Conservation (phyloP, 2,329 filamentous ascomycete genomes). For the Exophiala oligosperma region DNA sequence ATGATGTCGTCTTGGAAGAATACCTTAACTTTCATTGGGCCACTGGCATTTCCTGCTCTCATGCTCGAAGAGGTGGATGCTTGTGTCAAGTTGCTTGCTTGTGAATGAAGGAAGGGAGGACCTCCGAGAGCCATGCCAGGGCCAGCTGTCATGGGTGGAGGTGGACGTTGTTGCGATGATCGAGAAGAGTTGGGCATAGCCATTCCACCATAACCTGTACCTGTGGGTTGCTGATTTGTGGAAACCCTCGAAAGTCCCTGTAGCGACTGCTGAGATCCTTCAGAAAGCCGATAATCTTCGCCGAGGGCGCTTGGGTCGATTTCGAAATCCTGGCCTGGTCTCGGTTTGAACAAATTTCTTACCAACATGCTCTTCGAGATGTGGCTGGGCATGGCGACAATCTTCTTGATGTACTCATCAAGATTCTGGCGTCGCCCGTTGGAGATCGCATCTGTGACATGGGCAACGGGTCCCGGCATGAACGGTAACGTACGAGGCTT, state of each 20-base stretch:
- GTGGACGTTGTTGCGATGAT: slow-evolving; percentile 41
- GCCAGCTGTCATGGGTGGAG: slow-evolving; percentile 32
- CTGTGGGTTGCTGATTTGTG: slow-evolving; percentile 62
- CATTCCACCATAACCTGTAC: slow-evolving; percentile 54
- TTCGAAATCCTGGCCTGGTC: slow-evolving; percentile 82
- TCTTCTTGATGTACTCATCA: slow-evolving; percentile 92
- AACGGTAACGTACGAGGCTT: slow-evolving; percentile 84
- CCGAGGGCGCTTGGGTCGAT: slow-evolving; percentile 68
- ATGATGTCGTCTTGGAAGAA: slow-evolving; percentile 91
- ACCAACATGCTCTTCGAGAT: slow-evolving; percentile 84
- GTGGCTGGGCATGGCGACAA: slow-evolving; percentile 78
- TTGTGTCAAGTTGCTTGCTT: slow-evolving; percentile 56
- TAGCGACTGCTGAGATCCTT: slow-evolving; percentile 67
- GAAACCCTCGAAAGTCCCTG: slow-evolving; percentile 66
- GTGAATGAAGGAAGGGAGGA: slow-evolving; percentile 40
- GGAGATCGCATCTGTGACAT: slow-evolving; percentile 96
- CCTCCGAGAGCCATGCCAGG: slow-evolving; percentile 34
- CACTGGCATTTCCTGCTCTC: slow-evolving; percentile 25
- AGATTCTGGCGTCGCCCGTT: slow-evolving; percentile 89
- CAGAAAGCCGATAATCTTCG: slow-evolving; percentile 75
- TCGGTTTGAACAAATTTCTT: slow-evolving; percentile 84
- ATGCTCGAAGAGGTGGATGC: slow-evolving; percentile 39
- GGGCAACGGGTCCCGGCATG: slow-evolving; percentile 97
- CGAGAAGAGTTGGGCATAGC: slow-evolving; percentile 40
- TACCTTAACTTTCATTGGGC: slow-evolving; percentile 87